Percentiles rank a stretch among this genome's conserved stretches.
These are phyloP conservation scores for Parascedosporium putredinis DNA, from an alignment of 2,329 filamentous ascomycete species.

Conservation along the genomic window DNA sequence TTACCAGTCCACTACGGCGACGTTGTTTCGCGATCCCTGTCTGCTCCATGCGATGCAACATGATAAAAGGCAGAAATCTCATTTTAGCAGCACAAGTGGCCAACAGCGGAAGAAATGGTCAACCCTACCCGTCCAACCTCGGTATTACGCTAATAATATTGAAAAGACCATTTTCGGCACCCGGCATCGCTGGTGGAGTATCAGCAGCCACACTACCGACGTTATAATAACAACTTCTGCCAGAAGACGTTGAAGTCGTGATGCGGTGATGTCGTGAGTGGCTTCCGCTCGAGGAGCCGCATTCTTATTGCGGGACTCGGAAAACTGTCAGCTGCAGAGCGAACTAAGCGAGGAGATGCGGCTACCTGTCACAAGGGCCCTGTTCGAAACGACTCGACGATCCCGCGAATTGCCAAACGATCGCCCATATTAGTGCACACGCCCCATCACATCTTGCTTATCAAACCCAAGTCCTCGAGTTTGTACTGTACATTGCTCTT, in stretches of 20 bases:
- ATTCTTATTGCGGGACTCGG: no score
- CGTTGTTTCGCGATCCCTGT: background rate
- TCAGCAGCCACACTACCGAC: no score
- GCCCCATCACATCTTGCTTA: background rate
- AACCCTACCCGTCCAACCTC: no score
- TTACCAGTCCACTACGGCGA: background rate
- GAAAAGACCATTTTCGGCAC: no score
- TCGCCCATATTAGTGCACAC: background rate
- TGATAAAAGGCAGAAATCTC: background rate
- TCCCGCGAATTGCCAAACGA: conserved; percentile 2
- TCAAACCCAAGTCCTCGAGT: background rate
- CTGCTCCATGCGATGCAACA: background rate
- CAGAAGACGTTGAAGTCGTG: no score
- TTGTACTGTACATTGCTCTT: conserved; percentile 1
- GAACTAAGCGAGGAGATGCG: background rate
- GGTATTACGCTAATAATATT: no score
- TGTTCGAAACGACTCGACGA: background rate
- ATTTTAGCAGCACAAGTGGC: background rate
- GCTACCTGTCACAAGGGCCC: background rate
- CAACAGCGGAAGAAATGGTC: background rate
- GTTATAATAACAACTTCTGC: no score
- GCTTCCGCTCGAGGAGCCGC: background rate
- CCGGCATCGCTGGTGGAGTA: no score
- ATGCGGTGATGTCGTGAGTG: conserved; percentile 1
- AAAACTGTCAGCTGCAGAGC: no score